phyloP scores from a whole-genome alignment of 2,329 filamentous ascomycete genomes.

The Didymellaceae sp. region DNA sequence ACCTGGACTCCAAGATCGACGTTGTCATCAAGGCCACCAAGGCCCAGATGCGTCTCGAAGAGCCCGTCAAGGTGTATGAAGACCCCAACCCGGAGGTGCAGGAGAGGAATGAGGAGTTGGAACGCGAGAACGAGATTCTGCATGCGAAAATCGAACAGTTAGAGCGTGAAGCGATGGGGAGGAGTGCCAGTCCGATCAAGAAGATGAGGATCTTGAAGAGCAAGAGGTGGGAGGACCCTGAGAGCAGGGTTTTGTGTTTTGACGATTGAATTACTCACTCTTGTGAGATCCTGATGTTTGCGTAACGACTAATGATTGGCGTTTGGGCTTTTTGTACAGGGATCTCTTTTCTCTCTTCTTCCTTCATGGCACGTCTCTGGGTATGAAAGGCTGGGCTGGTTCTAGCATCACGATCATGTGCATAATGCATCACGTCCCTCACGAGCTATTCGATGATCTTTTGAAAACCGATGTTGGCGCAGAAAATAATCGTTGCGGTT shows the following conservation, averaged over 20 bases:
- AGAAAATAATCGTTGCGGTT: not conserved
- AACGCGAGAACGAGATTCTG: constrained; percentile 53
- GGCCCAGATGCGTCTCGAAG: constrained; percentile 36
- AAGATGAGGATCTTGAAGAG: constrained; percentile 59
- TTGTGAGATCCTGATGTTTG: not conserved
- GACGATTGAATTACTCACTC: constrained; percentile 7
- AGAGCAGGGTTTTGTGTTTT: constrained; percentile 18
- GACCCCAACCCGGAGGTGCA: constrained; percentile 49
- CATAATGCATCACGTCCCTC: not conserved
- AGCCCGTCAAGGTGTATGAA: constrained; percentile 52
- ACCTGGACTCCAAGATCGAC: constrained; percentile 87
- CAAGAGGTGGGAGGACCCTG: constrained; percentile 55
- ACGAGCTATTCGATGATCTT: too few species aligned
- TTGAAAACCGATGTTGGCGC: not conserved
- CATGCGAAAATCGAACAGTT: constrained; percentile 48
- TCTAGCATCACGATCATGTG: not conserved
- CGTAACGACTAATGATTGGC: constrained; percentile 12
- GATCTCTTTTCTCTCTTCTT: not conserved
- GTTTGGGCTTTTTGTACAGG: constrained; percentile 7
- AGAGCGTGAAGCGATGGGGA: constrained; percentile 49
- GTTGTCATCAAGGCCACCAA: constrained; percentile 66
- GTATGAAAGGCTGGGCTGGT: not conserved
- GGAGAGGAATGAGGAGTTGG: constrained; percentile 48
- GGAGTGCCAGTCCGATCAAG: constrained; percentile 54
- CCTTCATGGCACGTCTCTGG: not conserved